phyloP scores from a whole-genome alignment of 2,329 filamentous ascomycete species.

The Colletotrichum sp. region DNA sequence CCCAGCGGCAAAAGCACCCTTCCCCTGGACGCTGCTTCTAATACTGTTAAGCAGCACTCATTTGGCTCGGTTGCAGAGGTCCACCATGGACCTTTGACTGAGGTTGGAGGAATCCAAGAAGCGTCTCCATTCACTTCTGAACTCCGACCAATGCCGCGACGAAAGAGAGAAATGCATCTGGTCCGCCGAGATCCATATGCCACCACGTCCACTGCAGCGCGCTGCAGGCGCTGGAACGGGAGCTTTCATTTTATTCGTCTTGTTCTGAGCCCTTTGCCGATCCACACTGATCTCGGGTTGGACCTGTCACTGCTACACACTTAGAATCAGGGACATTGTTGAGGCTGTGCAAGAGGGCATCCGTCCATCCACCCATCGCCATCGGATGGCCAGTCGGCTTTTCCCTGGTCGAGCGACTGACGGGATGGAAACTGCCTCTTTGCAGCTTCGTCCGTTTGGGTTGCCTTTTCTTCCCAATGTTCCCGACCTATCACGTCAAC shows the following conservation, averaged over 20 bases:
- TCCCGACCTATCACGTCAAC: not conserved
- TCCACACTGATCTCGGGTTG: not conserved
- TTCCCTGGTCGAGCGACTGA: not conserved
- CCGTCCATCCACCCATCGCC: not conserved
- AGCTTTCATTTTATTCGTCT: not conserved
- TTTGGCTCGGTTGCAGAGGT: not conserved
- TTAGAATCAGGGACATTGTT: not conserved
- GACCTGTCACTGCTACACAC: not conserved
- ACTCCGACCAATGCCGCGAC: not conserved
- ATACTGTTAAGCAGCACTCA: not conserved
- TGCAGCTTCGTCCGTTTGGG: slow-evolving; percentile 2
- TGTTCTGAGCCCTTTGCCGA: not conserved
- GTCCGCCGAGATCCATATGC: slow-evolving; percentile 7
- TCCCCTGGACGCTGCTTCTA: not conserved
- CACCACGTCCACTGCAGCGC: not conserved
- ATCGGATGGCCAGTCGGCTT: not conserved
- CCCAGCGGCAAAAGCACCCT: not conserved
- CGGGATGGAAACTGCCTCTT: not conserved
- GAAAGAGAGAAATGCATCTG: not conserved
- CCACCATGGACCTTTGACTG: not conserved
- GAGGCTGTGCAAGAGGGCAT: slow-evolving; percentile 9
- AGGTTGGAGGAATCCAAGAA: not conserved
- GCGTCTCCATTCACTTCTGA: not conserved
- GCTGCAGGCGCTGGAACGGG: not conserved
- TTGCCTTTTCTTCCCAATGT: not conserved